Percentiles rank a stretch among this genome's conserved stretches.
Evolutionary conservation across 306 rosid genomes (phyloP).

Genomic region (Alnus glutinosa): DNA sequence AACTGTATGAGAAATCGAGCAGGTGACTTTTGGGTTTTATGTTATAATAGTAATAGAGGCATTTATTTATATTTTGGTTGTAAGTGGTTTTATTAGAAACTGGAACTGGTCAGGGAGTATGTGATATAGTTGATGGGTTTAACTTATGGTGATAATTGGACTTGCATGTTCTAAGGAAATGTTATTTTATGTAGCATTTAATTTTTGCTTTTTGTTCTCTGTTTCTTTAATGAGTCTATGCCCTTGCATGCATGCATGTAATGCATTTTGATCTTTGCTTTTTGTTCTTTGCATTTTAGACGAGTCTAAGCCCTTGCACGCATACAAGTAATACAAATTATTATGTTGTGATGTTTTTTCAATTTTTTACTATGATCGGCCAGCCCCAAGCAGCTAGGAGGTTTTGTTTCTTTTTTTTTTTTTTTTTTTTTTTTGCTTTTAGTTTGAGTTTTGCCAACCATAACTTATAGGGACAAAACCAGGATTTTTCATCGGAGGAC

Average conservation of each 20-base stretch:
- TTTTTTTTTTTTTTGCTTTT: no score
- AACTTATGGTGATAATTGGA: background rate
- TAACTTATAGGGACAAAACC: no score
- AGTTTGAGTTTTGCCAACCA: no score
- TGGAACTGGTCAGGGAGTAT: background rate
- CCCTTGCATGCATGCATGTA: background rate
- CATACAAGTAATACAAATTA: no score
- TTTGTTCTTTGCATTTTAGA: background rate
- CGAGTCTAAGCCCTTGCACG: no score
- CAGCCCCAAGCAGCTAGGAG: background rate
- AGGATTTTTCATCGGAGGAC: no score
- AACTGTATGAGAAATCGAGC: slow-evolving; percentile 26
- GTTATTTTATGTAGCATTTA: background rate
- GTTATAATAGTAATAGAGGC: background rate
- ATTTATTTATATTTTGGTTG: background rate
- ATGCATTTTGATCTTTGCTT: background rate
- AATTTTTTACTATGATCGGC: background rate
- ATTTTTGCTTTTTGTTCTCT: background rate
- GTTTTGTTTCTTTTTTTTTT: no score
- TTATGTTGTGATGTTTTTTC: background rate
- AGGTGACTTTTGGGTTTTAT: slow-evolving; percentile 13
- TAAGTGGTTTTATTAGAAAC: background rate
- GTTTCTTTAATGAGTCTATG: background rate
- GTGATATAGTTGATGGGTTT: background rate
- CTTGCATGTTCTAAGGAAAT: background rate